Evolutionary conservation across 1,284 basidiomycete species (phyloP), one percentile per base, ranked within the genome.

Genomic region (Lentinula novae-zelandiae): DNA sequence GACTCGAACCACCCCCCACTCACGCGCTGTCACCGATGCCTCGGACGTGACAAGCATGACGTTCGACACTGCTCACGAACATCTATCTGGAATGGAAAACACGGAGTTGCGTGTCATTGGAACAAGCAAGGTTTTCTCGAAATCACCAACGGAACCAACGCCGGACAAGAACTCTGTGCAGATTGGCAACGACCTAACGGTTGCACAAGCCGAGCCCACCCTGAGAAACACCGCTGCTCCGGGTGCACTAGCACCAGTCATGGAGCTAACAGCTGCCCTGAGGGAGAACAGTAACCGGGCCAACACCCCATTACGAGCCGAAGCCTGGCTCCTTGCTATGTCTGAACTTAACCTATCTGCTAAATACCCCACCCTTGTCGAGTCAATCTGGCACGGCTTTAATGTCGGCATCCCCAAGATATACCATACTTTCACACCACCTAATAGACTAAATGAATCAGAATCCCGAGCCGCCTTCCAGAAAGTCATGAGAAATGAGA

Each of bases 1-100:
- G 57, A 53, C n/a, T 44, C 20, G 0, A 51, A 62, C 42, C 48
- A 27, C 3, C 2, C 42, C 46, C 5, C 12, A 31, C 20, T 34
- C 33, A 12, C 22, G 10, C 20, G 10, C 20, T 38, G 53, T 33
- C 17, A 56, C 13, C n/a, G 36, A 31, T 44, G 27, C 17, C 39
- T 56, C 44, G 22, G 12, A 4, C 7, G 22, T 3, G 17, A 33
- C 39, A 38, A 8, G 15, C 39, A 38, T 8, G 22, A 22, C 2
- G 15, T 44, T 7, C 5, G 53, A 44, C 15, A 8, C 15, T 56
- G 36, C 15, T 22, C 40, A 3, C 4, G 17, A 2, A 38, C 15
- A 2, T 33, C 20, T n/a, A 54, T 70, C 34, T 33, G 22, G 13
- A 52, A 48, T 5, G 70, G 70, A 60, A 36, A 42, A 2, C 49